phyloP scores from a whole-genome alignment of 495 filamentous ascomycete species.

The Penicillium daleae region DNA sequence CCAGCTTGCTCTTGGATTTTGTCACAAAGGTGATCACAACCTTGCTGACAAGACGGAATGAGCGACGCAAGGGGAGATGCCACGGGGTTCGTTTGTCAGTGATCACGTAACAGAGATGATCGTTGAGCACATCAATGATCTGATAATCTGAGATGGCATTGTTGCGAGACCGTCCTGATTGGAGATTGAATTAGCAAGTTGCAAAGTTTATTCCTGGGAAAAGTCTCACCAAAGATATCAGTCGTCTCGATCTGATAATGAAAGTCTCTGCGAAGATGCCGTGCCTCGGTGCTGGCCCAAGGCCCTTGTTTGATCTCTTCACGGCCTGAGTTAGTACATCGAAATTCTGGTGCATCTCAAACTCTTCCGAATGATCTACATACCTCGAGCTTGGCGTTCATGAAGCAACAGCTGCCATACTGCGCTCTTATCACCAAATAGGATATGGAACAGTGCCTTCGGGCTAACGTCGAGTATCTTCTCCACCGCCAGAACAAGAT shows the following conservation, averaged over 20 bases:
- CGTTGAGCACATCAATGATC: slow-evolving; percentile 87
- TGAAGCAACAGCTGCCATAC: slow-evolving; percentile 92
- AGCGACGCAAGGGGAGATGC: slow-evolving; percentile 80
- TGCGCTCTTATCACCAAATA: slow-evolving; percentile 93
- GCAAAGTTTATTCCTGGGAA: not conserved
- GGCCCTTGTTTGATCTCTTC: slow-evolving; percentile 78
- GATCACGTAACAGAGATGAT: slow-evolving; percentile 94
- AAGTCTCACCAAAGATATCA: slow-evolving; percentile 63
- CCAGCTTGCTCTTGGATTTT: slow-evolving; percentile 89
- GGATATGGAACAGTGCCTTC: slow-evolving; percentile 91
- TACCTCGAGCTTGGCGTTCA: slow-evolving; percentile 76
- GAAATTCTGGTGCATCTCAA: not conserved
- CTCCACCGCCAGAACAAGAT: slow-evolving; percentile 71
- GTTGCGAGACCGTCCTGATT: slow-evolving; percentile 51
- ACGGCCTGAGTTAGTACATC: slow-evolving; percentile 22
- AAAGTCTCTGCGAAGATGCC: slow-evolving; percentile 75
- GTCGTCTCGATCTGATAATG: slow-evolving; percentile 73
- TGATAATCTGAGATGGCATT: slow-evolving; percentile 77
- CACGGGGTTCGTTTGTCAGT: slow-evolving; percentile 87
- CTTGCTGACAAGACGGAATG: slow-evolving; percentile 85
- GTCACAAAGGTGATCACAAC: slow-evolving; percentile 91
- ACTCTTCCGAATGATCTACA: not conserved
- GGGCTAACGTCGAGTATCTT: slow-evolving; percentile 83
- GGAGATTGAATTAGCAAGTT: slow-evolving; percentile 10
- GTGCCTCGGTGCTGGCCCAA: slow-evolving; percentile 72